These are phyloP conservation scores for Helicocarpus griseus DNA, from an alignment of 2,329 filamentous ascomycete species.

Conservation along the genomic window DNA sequence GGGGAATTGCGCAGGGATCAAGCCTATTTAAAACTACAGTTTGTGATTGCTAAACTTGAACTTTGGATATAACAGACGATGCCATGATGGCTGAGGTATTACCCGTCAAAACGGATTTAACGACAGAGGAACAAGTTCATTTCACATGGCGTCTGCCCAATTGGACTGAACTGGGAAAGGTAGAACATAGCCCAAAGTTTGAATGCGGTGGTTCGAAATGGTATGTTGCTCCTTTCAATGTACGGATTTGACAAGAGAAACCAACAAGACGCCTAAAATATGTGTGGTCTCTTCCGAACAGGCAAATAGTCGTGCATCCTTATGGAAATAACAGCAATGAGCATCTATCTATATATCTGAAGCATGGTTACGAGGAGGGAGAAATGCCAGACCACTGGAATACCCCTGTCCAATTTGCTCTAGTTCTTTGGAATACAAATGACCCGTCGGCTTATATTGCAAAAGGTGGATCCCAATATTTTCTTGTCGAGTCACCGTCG, in stretches of 20 bases:
- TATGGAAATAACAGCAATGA: constrained; percentile 2
- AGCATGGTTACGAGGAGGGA: constrained; percentile 6
- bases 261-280: not conserved
- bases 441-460: not conserved
- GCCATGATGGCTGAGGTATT: constrained; percentile 77
- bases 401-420: constrained; percentile 6
- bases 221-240: constrained; percentile 38
- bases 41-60: not conserved
- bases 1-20: not conserved
- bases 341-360: constrained; percentile 6
- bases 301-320: constrained; percentile 6
- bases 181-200: constrained; percentile 82
- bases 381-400: constrained; percentile 6
- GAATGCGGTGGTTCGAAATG: constrained; percentile 80
- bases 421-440: constrained; percentile 9
- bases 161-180: constrained; percentile 67
- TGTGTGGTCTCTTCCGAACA: not conserved
- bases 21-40: not conserved
- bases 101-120: constrained; percentile 66
- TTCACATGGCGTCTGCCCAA: constrained; percentile 81
- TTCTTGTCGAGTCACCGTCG: not conserved
- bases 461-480: not conserved
- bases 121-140: constrained; percentile 63
- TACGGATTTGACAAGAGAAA: not conserved
- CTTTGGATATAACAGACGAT: constrained; percentile 47